A percentile compares a stretch with the other conserved stretches of the same genome.
Conservation (phyloP, 2,329 filamentous ascomycete genomes). For the Myriosclerotinia duriaeana region DNA sequence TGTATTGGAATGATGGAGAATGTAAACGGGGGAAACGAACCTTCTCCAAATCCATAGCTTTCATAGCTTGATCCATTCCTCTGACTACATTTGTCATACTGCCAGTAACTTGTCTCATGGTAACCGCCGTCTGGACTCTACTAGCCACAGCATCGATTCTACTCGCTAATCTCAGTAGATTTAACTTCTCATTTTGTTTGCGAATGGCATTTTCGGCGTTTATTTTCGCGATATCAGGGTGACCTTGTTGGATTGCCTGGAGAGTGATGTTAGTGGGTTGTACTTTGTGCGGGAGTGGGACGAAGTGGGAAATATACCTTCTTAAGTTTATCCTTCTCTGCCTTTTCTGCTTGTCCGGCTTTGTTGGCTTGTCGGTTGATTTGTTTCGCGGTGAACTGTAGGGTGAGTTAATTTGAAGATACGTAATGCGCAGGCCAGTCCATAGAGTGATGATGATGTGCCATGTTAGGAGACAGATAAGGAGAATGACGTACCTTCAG, state of each 20-base stretch:
- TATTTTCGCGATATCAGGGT: constrained; percentile 61
- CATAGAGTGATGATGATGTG: constrained; percentile 9
- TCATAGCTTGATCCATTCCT: constrained; percentile 63
- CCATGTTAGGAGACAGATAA: constrained; percentile 25
- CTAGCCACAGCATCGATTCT: constrained; percentile 60
- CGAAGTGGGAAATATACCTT: constrained; percentile 45
- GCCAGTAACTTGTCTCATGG: constrained; percentile 59
- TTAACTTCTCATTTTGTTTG: constrained; percentile 62
- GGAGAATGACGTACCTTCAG: constrained; percentile 50
- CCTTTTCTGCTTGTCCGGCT: constrained; percentile 59
- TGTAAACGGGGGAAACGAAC: constrained; percentile 41
- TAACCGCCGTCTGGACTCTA: constrained; percentile 62
- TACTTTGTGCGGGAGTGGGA: neutral
- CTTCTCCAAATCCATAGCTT: constrained; percentile 62
- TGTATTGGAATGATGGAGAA: neutral
- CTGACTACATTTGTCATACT: constrained; percentile 63
- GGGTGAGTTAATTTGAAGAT: constrained; percentile 22
- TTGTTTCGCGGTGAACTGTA: constrained; percentile 60
- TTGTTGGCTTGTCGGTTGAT: constrained; percentile 62
- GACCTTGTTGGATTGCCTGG: constrained; percentile 58
- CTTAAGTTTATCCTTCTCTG: constrained; percentile 61
- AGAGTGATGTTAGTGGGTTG: constrained; percentile 14
- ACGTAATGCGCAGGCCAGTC: neutral
- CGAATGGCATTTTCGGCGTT: constrained; percentile 63
- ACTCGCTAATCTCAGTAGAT: constrained; percentile 56